These are phyloP conservation scores for Triticum timopheevii DNA, from an alignment of 176 grass and related monocot species.

Conservation along the genomic window DNA sequence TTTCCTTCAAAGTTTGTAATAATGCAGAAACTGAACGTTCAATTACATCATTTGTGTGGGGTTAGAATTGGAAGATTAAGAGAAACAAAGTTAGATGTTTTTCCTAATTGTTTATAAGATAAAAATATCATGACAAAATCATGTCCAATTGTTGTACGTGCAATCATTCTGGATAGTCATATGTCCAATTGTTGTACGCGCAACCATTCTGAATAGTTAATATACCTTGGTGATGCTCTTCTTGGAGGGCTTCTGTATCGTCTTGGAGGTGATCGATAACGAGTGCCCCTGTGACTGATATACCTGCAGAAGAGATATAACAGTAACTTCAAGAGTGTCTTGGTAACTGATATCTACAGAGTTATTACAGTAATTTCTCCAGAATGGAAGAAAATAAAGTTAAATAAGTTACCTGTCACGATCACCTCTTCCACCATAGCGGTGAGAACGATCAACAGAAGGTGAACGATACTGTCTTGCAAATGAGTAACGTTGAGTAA, in stretches of 20 bases:
- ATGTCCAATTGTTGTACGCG: not conserved
- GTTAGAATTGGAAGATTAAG: not conserved
- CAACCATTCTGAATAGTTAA: not conserved
- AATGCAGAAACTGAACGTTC: not conserved
- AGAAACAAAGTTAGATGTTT: not conserved
- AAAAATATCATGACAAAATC: not conserved
- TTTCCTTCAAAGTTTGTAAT: not conserved
- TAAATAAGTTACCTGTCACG: constrained; percentile 61
- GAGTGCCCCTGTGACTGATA: constrained; percentile 57
- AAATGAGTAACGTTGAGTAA: constrained; percentile 88
- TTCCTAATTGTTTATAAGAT: not conserved
- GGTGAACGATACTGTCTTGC: constrained; percentile 94
- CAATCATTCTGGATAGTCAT: not conserved
- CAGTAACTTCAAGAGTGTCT: constrained; percentile 24
- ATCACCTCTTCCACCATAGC: constrained; percentile 74
- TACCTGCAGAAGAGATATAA: constrained; percentile 24
- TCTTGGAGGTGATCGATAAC: constrained; percentile 77
- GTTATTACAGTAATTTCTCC: not conserved
- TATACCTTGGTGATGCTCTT: constrained; percentile 73
- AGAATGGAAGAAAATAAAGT: constrained; percentile 7
- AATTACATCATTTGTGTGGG: not conserved
- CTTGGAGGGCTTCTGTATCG: constrained; percentile 86
- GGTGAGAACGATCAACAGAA: constrained; percentile 70
- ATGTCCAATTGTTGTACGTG: not conserved
- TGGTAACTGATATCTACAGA: constrained; percentile 57